Evolutionary conservation across 805 yeast genomes (phyloP), one percentile per base, ranked within the genome.

Genomic region (Lachancea cidri): DNA sequence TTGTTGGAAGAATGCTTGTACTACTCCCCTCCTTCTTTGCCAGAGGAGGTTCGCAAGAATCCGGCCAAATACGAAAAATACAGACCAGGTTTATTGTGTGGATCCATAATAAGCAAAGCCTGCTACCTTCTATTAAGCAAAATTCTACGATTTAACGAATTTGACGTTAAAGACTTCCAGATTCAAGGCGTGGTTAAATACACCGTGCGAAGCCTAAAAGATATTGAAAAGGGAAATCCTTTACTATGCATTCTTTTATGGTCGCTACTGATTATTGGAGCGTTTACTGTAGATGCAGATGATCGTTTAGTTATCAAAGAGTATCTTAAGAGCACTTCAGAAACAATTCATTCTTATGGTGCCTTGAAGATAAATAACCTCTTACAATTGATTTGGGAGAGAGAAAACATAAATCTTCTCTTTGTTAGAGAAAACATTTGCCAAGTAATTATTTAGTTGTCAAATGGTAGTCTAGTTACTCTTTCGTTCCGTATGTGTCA

Each of bases 41-140:
- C 54, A 9, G 45, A 37, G n/a, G 45, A 47, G 17, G 45, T 49
- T 24, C 47, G 46, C 37, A 42, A 44, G 27, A 39, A 44, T 24
- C 47, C 41, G 36, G 39, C 29, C n/a, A 49, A 49, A 25, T 49
- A 49, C 36, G 47, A 39, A 8, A 42, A 35, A 3, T 49, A 49
- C 29, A 43, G 54, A 35, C 54, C 54, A 6, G 46, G 54, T n/a
- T 39, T 49, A 27, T 36, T 49, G 15, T 45, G 52, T 33, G 54
- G 52, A 8, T 47, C 52, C 9, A 49, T 49, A 17, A 49, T 49
- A 27, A 46, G 49, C 31, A 49, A 49, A 19, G 46, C 54, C 15
- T 49, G 54, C 35, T 49, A 49, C 36, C 33, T 49, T 17, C 41
- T 49, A 14, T 32, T 49, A 18, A 45, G 42, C 41, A 49, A 49